These are phyloP conservation scores for Carex kokanica DNA, from an alignment of 176 grass and related monocot genomes.

Conservation along the genomic window DNA sequence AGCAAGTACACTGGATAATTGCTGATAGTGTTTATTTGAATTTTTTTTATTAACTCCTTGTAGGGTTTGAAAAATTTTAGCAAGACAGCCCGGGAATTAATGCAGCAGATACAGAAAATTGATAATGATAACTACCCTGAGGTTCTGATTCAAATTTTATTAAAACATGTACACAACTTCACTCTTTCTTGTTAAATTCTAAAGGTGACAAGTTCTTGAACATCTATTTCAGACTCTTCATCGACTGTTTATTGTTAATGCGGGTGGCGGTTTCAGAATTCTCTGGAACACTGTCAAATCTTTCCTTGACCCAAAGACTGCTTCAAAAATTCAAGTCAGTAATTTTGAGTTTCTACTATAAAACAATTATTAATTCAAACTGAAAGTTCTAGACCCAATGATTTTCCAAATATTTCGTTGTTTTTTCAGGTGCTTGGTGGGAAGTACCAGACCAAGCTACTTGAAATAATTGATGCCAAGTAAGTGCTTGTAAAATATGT, in stretches of 20 bases:
- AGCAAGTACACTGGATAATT: not conserved
- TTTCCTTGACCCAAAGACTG: constrained; percentile 29
- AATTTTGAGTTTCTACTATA: not conserved
- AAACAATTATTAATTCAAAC: not conserved
- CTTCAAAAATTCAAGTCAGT: constrained; percentile 48
- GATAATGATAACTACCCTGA: constrained; percentile 58
- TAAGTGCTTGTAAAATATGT: constrained; percentile 16
- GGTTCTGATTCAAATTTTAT: constrained; percentile 25
- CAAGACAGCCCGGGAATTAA: constrained; percentile 50
- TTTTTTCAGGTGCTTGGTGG: constrained; percentile 48
- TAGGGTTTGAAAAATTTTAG: constrained; percentile 59
- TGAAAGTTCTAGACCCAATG: not conserved
- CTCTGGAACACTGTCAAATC: constrained; percentile 33
- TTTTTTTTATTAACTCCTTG: constrained; percentile 9
- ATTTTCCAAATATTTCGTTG: constrained; percentile 13
- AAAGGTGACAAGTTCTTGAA: constrained; percentile 16
- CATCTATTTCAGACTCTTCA: constrained; percentile 32
- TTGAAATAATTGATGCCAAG: constrained; percentile 58
- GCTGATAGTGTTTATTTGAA: not conserved
- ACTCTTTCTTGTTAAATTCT: not conserved
- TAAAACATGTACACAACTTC: not conserved
- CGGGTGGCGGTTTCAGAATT: constrained; percentile 41
- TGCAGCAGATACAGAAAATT: constrained; percentile 46
- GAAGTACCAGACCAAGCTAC: constrained; percentile 47
- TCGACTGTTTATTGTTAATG: constrained; percentile 47